Evolutionary conservation across 495 filamentous ascomycete genomes (phyloP), one percentile per base, ranked within the genome.

Genomic region (Podospora comata): DNA sequence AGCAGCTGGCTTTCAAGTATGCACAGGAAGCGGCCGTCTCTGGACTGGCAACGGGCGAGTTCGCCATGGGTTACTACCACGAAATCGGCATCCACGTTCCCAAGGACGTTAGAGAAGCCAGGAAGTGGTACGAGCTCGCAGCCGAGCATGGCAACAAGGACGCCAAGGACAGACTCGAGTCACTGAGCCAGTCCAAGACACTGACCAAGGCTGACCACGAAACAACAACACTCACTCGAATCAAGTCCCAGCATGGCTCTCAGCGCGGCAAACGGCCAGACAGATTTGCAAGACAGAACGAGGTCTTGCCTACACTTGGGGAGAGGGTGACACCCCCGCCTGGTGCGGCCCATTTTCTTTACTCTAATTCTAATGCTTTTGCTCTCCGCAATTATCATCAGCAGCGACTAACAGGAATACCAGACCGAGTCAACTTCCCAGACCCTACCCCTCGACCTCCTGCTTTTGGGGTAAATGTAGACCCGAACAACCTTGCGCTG

Each of bases 21-120:
- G 96, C 96, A 27, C 87, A 93, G 65, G 86, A 93, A 59, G 95
- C 95, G 4, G 94, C 95, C 32, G 80, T 86, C 64, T 85, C 86
- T 39, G 91, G 92, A 27, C 85, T 98, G 56, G 84, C 92, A 2
- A 98, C 94, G 0, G 95, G 94, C 20, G 93, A 97, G 78, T 99
- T 99, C 72, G 95, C 96, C 57, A 87, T 99, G 84, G 95, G 95
- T 5, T 99, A 99, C 77, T 99, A 97, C 78, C 89, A 94, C 77
- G 95, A 99, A 78, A 94, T 99, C 69, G 95, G 95, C 67, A 92
- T 98, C 73, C 90, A 91, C 74, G 91, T 94, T 20, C 85, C 85
- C 2, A 88, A 90, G 30, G 89, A 97, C 75, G 81, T 97, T 55
- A 87, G 88, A 70, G 91, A 95, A 78, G 95, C 95, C 4, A 84